phyloP scores from a whole-genome alignment of 2,329 filamentous ascomycete species.

The Zymoseptoria ardabiliae region DNA sequence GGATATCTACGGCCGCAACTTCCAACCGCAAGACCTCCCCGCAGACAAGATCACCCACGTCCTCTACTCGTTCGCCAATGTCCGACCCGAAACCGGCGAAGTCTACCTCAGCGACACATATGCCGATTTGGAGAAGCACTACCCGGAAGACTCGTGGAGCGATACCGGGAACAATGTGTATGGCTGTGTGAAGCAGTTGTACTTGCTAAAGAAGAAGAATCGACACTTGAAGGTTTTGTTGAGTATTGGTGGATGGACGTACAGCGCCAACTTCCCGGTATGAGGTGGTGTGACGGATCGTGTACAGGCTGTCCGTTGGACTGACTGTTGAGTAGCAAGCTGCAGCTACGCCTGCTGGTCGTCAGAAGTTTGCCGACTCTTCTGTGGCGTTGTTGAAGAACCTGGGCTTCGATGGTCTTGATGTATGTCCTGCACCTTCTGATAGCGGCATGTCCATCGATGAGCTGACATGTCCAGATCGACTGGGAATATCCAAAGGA shows the following conservation, averaged over 20 bases:
- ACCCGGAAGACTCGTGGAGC: slow-evolving; percentile 58
- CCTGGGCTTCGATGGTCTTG: slow-evolving; percentile 45
- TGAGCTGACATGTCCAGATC: slow-evolving; percentile 32
- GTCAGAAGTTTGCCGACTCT: slow-evolving; percentile 59
- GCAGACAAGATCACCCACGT: slow-evolving; percentile 77
- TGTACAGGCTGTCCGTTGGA: neutral
- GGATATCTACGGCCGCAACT: slow-evolving; percentile 47
- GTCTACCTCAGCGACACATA: slow-evolving; percentile 65
- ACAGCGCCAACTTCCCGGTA: slow-evolving; percentile 66
- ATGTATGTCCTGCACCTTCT: neutral
- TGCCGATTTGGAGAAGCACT: slow-evolving; percentile 63
- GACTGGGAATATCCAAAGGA: slow-evolving; percentile 44
- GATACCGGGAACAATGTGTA: slow-evolving; percentile 63
- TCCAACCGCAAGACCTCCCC: slow-evolving; percentile 76
- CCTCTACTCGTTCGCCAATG: slow-evolving; percentile 88
- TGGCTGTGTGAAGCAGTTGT: slow-evolving; percentile 71
- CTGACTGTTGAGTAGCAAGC: slow-evolving; percentile 35
- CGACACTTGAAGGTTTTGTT: slow-evolving; percentile 72
- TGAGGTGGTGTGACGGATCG: neutral
- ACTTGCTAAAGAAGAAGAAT: slow-evolving; percentile 66
- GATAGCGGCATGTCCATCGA: neutral
- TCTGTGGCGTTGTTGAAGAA: slow-evolving; percentile 71
- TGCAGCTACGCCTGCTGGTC: slow-evolving; percentile 54
- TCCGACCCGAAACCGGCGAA: slow-evolving; percentile 70
- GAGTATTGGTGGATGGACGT: slow-evolving; percentile 77